Conservation (phyloP, 257 asterid species). For the Nicotiana tabacum region DNA sequence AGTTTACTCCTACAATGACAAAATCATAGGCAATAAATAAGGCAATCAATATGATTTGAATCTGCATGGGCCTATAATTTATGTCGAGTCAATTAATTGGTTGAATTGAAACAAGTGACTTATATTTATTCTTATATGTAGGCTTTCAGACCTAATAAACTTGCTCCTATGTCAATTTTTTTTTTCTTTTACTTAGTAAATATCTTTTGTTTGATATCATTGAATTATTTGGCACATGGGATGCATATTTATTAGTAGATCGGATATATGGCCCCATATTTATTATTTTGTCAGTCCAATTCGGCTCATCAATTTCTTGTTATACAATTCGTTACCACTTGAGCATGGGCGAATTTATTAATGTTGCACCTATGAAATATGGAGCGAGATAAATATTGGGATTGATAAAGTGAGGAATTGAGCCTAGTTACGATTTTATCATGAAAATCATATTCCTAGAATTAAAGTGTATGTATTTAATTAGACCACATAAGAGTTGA, state of each 20-base stretch:
- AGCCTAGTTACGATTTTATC: too few relatives aligned
- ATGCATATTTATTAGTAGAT: too few relatives aligned
- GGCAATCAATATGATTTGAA: neutral
- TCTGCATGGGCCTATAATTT: neutral
- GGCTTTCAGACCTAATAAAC: neutral
- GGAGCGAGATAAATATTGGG: too few relatives aligned
- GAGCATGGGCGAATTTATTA: too few relatives aligned
- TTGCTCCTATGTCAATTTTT: neutral
- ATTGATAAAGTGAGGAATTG: too few relatives aligned
- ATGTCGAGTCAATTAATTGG: neutral
- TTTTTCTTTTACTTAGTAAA: neutral
- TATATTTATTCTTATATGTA: neutral
- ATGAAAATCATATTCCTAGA: too few relatives aligned
- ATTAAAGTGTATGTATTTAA: neutral
- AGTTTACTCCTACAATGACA: neutral
- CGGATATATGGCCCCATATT: neutral
- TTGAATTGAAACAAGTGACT: neutral
- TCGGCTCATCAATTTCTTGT: neutral
- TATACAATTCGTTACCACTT: too few relatives aligned
- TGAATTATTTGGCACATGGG: too few relatives aligned
- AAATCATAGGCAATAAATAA: neutral
- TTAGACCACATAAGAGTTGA: neutral
- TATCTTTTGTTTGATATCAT: neutral
- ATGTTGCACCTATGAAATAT: too few relatives aligned
- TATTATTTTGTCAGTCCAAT: neutral